phyloP scores from a whole-genome alignment of 495 filamentous ascomycete species.

The Penicillium chermesinum region DNA sequence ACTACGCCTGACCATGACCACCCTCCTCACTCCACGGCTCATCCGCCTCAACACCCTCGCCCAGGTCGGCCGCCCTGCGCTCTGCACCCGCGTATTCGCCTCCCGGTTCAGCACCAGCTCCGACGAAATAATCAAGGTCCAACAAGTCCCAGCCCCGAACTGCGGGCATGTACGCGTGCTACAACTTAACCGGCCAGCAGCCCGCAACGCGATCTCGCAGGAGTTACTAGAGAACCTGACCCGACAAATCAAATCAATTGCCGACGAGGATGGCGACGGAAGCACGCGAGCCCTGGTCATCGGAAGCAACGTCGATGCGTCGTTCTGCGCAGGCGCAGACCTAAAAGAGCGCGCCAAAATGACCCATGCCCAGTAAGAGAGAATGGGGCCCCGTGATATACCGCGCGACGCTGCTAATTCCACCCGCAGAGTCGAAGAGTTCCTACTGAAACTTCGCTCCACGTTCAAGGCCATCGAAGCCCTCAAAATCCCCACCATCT shows the following conservation, averaged over 20 bases:
- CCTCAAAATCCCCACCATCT: slow-evolving; percentile 84
- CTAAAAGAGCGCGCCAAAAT: slow-evolving; percentile 81
- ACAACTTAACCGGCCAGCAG: slow-evolving; percentile 74
- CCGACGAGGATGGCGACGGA: slow-evolving; percentile 58
- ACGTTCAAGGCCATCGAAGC: slow-evolving; percentile 62
- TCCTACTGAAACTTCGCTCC: slow-evolving; percentile 66
- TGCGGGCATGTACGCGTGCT: slow-evolving; percentile 82
- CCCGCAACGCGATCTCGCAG: slow-evolving; percentile 85
- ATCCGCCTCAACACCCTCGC: slow-evolving; percentile 20
- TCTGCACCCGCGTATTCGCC: slow-evolving; percentile 25
- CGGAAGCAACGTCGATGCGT: slow-evolving; percentile 67
- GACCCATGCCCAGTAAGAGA: slow-evolving; percentile 62
- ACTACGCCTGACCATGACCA: slow-evolving; percentile 11
- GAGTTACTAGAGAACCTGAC: slow-evolving; percentile 65
- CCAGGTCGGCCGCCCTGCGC: slow-evolving; percentile 13
- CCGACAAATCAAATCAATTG: slow-evolving; percentile 62
- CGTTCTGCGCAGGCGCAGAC: slow-evolving; percentile 93
- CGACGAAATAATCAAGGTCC: slow-evolving; percentile 59
- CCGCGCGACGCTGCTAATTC: neutral
- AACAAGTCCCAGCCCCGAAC: slow-evolving; percentile 70
- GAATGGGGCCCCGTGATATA: neutral
- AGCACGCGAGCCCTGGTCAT: slow-evolving; percentile 73
- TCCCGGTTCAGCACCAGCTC: slow-evolving; percentile 34
- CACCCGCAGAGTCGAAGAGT: slow-evolving; percentile 57
- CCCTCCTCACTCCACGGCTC: slow-evolving; percentile 31